phyloP scores from a whole-genome alignment of 441 rosid genomes.

The Omphalea diandra region DNA sequence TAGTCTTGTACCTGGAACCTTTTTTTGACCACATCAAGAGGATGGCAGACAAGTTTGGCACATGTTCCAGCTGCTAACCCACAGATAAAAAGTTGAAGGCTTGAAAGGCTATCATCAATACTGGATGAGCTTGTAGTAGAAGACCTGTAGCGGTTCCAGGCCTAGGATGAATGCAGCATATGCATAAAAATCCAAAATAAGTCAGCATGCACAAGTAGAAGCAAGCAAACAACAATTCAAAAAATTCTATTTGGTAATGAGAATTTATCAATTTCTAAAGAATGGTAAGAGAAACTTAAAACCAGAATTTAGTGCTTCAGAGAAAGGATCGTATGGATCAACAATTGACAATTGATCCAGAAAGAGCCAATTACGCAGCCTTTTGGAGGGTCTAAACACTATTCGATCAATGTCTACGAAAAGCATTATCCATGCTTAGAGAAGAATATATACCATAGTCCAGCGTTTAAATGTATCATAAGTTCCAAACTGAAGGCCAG shows the following conservation, averaged over 20 bases:
- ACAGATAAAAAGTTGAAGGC: constrained; percentile 82
- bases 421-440: neutral
- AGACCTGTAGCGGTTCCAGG: constrained; percentile 57
- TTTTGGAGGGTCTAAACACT: neutral
- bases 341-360: neutral
- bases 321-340: neutral
- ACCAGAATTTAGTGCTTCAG: neutral
- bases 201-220: neutral
- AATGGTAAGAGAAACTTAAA: neutral
- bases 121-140: constrained; percentile 33
- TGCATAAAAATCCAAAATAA: constrained; percentile 5
- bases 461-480: constrained; percentile 91
- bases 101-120: constrained; percentile 49
- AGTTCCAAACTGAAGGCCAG: constrained; percentile 96
- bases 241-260: neutral
- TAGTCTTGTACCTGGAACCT: constrained; percentile 74
- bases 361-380: neutral
- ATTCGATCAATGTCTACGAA: neutral
- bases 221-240: neutral
- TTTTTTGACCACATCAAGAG: constrained; percentile 96
- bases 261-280: neutral
- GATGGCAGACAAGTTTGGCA: constrained; percentile 96
- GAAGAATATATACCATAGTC: constrained; percentile 53
- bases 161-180: constrained; percentile 37
- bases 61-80: constrained; percentile 94